phyloP scores from a whole-genome alignment of 371 early-diverging fungal genomes.

The Syncephalis plumigaleata region DNA sequence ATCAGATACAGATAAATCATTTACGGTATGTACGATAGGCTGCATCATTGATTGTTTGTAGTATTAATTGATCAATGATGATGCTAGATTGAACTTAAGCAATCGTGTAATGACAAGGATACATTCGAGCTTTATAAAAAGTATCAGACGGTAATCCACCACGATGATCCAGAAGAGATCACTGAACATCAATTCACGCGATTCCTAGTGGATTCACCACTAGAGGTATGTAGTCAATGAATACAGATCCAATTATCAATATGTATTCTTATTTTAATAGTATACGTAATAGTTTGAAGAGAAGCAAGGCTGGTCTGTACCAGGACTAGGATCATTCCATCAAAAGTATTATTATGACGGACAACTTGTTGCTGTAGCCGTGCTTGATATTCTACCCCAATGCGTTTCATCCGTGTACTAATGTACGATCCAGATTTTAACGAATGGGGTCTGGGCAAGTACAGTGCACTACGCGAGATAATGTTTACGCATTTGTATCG shows the following conservation, averaged over 20 bases:
- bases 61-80: neutral
- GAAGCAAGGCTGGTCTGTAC: neutral
- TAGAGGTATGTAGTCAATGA: conserved; percentile 34
- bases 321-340: conserved; percentile 67
- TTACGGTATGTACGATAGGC: neutral
- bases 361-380: conserved; percentile 66
- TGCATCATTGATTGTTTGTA: neutral
- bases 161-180: conserved; percentile 39
- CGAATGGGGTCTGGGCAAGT: conserved; percentile 60
- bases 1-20: conserved; percentile 4
- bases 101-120: conserved; percentile 45
- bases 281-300: conserved; percentile 1
- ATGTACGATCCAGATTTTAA: conserved; percentile 75
- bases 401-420: conserved; percentile 86
- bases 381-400: conserved; percentile 74
- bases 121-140: conserved; percentile 54
- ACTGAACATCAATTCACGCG: conserved; percentile 26
- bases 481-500: conserved; percentile 21
- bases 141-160: conserved; percentile 68
- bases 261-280: neutral
- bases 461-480: conserved; percentile 70
- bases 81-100: conserved; percentile 30
- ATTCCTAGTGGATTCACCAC: conserved; percentile 65
- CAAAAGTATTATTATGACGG: conserved; percentile 68
- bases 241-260: neutral